phyloP scores from a whole-genome alignment of 2,329 filamentous ascomycete genomes.

The Lasiodiplodia citricola region DNA sequence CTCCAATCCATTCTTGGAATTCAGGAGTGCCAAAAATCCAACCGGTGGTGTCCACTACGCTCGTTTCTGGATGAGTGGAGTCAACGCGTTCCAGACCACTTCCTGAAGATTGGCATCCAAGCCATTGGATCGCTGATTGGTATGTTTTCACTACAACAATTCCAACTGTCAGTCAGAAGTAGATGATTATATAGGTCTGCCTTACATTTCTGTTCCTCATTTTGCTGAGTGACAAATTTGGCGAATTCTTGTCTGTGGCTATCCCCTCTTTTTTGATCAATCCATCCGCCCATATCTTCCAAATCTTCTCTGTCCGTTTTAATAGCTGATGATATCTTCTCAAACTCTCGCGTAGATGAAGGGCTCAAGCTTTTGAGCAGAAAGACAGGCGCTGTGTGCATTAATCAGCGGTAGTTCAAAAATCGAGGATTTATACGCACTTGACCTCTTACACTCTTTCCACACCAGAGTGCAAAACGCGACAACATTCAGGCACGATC shows the following conservation, averaged over 20 bases:
- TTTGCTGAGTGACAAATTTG: not conserved
- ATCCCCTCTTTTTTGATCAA: not conserved
- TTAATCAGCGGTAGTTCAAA: not conserved
- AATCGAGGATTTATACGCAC: not conserved
- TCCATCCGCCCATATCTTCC: not conserved
- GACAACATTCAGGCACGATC: not conserved
- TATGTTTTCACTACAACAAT: not conserved
- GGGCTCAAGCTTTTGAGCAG: not conserved
- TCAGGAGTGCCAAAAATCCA: conserved; percentile 13
- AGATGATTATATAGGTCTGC: too few species aligned
- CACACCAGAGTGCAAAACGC: not conserved
- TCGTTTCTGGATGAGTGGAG: not conserved
- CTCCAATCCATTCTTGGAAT: conserved; percentile 9
- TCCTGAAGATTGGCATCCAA: not conserved
- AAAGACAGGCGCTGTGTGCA: not conserved
- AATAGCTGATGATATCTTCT: not conserved
- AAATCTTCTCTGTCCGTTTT: not conserved
- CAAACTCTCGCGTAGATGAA: not conserved
- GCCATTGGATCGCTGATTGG: not conserved
- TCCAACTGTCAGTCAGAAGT: not conserved
- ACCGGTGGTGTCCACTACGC: not conserved
- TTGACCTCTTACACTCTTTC: not conserved
- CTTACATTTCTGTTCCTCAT: not conserved
- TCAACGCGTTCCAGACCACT: not conserved
- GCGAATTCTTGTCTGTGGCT: conserved; percentile 1